Percentiles rank a stretch among this genome's conserved stretches.
Evolutionary conservation across 805 yeast species (phyloP).

Genomic region (Soucietia sequanensis): DNA sequence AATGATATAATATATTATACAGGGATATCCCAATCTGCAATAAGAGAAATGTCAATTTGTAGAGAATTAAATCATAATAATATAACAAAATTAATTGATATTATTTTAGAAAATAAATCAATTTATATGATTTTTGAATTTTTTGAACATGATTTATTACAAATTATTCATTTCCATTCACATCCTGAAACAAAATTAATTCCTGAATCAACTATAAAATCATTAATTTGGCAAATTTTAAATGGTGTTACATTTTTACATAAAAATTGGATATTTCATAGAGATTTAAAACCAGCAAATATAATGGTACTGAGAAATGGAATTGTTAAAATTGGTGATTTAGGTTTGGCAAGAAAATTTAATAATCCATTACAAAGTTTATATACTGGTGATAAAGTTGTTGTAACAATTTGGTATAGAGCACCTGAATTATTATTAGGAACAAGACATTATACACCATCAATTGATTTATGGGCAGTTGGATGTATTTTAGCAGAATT

Average conservation of each 20-base stretch:
- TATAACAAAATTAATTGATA: conserved; percentile 76
- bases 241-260: conserved; percentile 91
- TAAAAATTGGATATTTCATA: conserved; percentile 93
- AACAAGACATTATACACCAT: conserved; percentile 88
- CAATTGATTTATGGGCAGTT: conserved; percentile 92
- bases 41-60: conserved; percentile 94
- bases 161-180: conserved; percentile 90
- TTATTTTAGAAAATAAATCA: conserved; percentile 80
- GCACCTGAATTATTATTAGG: conserved; percentile 93
- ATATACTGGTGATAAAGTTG: conserved; percentile 92
- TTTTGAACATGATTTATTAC: conserved; percentile 93
- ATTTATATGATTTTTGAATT: conserved; percentile 95
- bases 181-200: conserved; percentile 82
- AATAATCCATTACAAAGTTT: conserved; percentile 83
- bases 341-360: conserved; percentile 87
- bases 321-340: conserved; percentile 91
- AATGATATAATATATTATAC: conserved; percentile 88
- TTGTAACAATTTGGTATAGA: conserved; percentile 95
- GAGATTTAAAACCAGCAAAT: conserved; percentile 97
- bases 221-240: conserved; percentile 87
- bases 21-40: conserved; percentile 94
- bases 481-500: conserved; percentile 95
- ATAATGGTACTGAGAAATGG: conserved; percentile 93
- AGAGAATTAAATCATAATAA: conserved; percentile 81
- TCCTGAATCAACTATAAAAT: conserved; percentile 75